A percentile compares a stretch with the other conserved stretches of the same genome.
Evolutionary conservation across 352 stramenopile species (phyloP).

Genomic region (Chrysophaeum taylorii): DNA sequence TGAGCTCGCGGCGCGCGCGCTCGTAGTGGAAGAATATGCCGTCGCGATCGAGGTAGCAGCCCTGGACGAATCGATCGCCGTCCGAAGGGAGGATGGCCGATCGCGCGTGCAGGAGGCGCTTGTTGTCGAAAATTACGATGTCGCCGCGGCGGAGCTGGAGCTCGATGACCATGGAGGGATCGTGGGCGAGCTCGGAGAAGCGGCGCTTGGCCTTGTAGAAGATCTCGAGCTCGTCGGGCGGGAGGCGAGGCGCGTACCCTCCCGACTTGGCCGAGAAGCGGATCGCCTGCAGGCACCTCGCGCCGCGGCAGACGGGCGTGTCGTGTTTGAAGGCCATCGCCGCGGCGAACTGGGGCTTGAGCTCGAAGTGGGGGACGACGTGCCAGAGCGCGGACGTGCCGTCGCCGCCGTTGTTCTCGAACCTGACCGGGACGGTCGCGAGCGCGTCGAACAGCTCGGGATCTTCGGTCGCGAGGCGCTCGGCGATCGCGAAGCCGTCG

Average conservation of each 20-base stretch:
- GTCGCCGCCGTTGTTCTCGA: too few relatives aligned
- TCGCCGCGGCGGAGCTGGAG: slow-evolving; percentile 31
- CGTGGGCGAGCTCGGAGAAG: background rate
- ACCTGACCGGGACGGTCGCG: too few relatives aligned
- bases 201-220: slow-evolving; percentile 25
- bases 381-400: too few relatives aligned
- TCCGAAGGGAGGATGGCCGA: slow-evolving; percentile 26
- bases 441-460: too few relatives aligned
- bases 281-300: background rate
- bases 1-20: background rate
- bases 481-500: background rate
- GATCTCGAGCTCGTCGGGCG: slow-evolving; percentile 14
- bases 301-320: background rate
- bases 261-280: background rate
- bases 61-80: slow-evolving; percentile 28
- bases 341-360: background rate
- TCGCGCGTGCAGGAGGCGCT: slow-evolving; percentile 37
- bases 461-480: too few relatives aligned
- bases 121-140: slow-evolving; percentile 42
- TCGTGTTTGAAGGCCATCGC: background rate
- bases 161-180: background rate
- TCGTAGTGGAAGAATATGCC: slow-evolving; percentile 25
- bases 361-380: too few relatives aligned
- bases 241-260: background rate
- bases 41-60: slow-evolving; percentile 41